Percentiles rank a stretch among this genome's conserved stretches.
Conservation (phyloP, 306 rosid species). For the Gleditsia sinensis region DNA sequence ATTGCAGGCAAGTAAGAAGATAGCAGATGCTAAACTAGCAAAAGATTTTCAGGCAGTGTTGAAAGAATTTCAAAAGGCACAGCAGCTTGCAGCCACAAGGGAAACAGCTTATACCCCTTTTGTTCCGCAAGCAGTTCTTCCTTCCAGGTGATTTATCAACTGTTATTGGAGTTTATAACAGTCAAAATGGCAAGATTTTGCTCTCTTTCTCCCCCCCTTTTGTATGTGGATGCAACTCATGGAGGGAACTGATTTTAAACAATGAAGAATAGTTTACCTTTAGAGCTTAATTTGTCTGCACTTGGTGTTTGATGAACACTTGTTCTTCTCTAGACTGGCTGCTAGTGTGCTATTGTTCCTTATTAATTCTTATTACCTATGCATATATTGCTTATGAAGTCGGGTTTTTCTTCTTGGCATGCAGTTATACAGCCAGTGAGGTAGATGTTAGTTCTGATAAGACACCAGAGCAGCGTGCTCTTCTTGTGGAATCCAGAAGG, state of each 20-base stretch:
- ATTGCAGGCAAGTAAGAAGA: constrained; percentile 85
- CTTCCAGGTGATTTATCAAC: constrained; percentile 63
- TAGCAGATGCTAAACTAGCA: constrained; percentile 95
- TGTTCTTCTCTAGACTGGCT: constrained; percentile 26
- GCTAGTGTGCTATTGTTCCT: constrained; percentile 5
- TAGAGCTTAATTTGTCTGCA: constrained; percentile 22
- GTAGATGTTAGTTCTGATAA: constrained; percentile 46
- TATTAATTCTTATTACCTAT: constrained; percentile 10
- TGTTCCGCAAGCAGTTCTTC: constrained; percentile 72
- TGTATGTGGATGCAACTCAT: not conserved
- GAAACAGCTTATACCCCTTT: constrained; percentile 91
- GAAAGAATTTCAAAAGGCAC: constrained; percentile 96
- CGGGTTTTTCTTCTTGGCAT: not conserved
- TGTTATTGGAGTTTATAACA: constrained; percentile 25
- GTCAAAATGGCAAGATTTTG: not conserved
- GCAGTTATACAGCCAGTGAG: constrained; percentile 64
- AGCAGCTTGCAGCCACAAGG: constrained; percentile 93
- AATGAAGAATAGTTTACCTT: constrained; percentile 4
- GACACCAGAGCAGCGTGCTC: constrained; percentile 62
- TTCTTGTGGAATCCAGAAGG: constrained; percentile 91
- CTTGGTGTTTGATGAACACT: constrained; percentile 19
- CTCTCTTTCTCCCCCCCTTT: not conserved
- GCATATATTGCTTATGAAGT: not conserved
- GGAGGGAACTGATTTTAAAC: constrained; percentile 7
- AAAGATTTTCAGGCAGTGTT: constrained; percentile 95